Base-by-base conservation (phyloP, 164 flowering plant species). In the Dillenia suffruticosa region DNA sequence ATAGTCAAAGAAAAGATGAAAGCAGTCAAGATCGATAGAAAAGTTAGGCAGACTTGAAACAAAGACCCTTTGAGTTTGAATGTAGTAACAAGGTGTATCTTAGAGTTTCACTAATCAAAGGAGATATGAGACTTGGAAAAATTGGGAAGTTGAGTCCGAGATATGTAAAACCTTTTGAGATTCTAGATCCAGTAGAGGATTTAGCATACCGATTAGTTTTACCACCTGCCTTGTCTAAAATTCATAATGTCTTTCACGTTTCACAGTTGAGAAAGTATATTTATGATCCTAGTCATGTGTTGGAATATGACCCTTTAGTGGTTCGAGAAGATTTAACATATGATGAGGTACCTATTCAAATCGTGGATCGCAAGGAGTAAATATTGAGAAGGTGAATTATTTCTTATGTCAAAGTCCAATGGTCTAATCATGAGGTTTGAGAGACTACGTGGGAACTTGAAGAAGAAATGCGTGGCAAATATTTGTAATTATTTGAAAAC, bases 121-220 rank as follows among this genome's bases (percentile, higher is more conserved):
- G 63, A 5, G 44, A 54, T 1, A 57, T 50, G n/a, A 32, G 63
- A 19, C 58, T 63, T 58, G 59, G 63, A 9, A 63, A 54, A 46
- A 59, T 13, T 9, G 64, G 60, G 12, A 69, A 63, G 16, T 26
- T 54, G 4, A 49, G 51, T 45, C 68, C 64, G 0, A 10, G 59
- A 19, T 69, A 26, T 15, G 44, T 69, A 32, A 64, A 68, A 7
- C 72, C 68, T 0, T 69, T 24, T 49, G 48, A 57, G n/a, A 14
- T 68, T 6, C 5, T 63, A 26, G 54, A 58, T 12, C 45, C 12
- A 43, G 22, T 58, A 6, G 49, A 60, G 0, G 5, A 24, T 7
- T 43, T 58, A 14, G 68, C 68, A 0, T 63, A 63, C 44, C 10
- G 24, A 2, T 10, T 63, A 2, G 72, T 50, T 1, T n/a, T 59